Conservation (phyloP, 257 asterid genomes). For the Primulina tabacum region DNA sequence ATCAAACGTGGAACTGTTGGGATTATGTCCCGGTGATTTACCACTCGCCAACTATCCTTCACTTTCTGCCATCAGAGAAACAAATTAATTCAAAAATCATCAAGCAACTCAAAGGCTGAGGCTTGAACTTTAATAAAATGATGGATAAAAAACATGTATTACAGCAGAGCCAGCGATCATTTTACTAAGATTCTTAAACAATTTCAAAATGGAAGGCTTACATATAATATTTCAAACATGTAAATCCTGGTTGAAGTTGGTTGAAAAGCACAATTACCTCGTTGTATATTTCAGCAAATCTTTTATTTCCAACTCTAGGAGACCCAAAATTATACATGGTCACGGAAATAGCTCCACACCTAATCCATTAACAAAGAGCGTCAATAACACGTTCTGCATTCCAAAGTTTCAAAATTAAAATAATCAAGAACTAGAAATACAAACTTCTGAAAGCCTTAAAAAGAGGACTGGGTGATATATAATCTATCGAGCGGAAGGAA, state of each 20-base stretch:
- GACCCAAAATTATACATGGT: conserved; percentile 98
- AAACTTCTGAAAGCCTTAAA: conserved; percentile 15
- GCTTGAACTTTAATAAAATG: conserved; percentile 3
- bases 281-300: conserved; percentile 84
- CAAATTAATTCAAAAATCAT: conserved; percentile 5
- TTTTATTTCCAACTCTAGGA: conserved; percentile 94
- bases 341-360: conserved; percentile 74
- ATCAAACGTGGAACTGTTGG: conserved; percentile 97
- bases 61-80: conserved; percentile 57
- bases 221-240: neutral
- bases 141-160: neutral
- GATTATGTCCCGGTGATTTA: conserved; percentile 93
- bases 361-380: conserved; percentile 28
- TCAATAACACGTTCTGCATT: neutral
- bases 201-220: neutral
- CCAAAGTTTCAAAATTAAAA: conserved; percentile 3
- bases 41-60: conserved; percentile 91
- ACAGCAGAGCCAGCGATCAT: neutral
- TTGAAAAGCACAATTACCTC: conserved; percentile 48
- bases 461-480: neutral
- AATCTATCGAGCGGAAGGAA: conserved; percentile 19
- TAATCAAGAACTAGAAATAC: neutral
- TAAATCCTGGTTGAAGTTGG: neutral
- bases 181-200: neutral
- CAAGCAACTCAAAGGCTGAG: neutral